Percentiles rank a stretch among this genome's conserved stretches.
phyloP scores from a whole-genome alignment of 192 early-diverging fungal genomes.

The Paraglomus occultum region DNA sequence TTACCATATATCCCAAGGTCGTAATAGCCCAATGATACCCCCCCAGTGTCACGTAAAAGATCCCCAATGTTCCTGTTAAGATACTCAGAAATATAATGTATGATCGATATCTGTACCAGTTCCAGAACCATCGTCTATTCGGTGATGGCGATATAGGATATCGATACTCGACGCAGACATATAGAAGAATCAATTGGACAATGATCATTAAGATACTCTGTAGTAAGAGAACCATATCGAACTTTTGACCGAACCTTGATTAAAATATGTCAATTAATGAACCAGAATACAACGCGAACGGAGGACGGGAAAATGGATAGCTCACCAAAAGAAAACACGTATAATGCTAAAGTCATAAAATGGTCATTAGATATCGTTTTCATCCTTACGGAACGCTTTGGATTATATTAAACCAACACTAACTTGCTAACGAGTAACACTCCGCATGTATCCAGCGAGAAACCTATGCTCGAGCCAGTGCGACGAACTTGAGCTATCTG shows the following conservation, averaged over 20 bases:
- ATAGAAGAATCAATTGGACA: conserved; percentile 49
- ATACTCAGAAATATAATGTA: conserved; percentile 37
- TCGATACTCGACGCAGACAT: conserved; percentile 44
- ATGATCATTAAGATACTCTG: conserved; percentile 59
- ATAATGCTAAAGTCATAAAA: conserved; percentile 36
- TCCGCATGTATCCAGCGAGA: conserved; percentile 53
- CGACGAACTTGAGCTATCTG: conserved; percentile 48
- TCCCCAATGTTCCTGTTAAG: conserved; percentile 25
- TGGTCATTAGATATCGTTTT: not conserved
- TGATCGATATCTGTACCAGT: conserved; percentile 40
- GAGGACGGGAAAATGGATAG: not conserved
- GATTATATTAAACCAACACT: conserved; percentile 16
- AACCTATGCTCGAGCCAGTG: conserved; percentile 51
- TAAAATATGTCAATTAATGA: not conserved
- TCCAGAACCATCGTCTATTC: conserved; percentile 38
- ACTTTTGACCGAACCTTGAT: conserved; percentile 43
- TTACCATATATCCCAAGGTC: conserved; percentile 36
- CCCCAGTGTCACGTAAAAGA: conserved; percentile 35
- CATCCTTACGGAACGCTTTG: too few relatives aligned
- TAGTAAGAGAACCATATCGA: conserved; percentile 49
- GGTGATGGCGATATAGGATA: conserved; percentile 31
- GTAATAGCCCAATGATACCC: conserved; percentile 34
- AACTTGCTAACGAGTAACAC: conserved; percentile 54
- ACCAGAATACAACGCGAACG: not conserved
- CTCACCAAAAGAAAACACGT: conserved; percentile 45